Base-by-base conservation (phyloP, 2,329 filamentous ascomycete species). In the Colletotrichum scovillei region DNA sequence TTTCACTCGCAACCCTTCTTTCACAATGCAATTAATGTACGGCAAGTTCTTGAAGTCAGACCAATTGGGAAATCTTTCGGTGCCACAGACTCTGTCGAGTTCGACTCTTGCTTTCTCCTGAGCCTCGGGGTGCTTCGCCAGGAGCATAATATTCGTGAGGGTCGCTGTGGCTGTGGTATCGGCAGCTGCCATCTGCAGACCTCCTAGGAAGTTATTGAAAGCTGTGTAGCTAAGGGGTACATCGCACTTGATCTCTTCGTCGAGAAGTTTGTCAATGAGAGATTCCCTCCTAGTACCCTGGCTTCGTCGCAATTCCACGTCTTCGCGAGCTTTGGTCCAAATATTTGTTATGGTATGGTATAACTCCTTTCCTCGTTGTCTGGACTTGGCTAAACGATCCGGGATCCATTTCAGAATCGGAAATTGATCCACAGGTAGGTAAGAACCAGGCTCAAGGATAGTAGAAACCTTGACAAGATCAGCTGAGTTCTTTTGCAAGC, bases 381-480 rank as follows among this genome's bases (percentile, higher is more conserved):
- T 77, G 79, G 83, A 87, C 67, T 84, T 83, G 1, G 81, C 80
- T 58, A 85, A 82, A 2, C 86, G 52, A 0, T 87, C 79, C 0
- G 87, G 87, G 11, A 88, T 74, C 5, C 76, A 80, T 52, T 86
- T 82, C 11, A 88, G 76, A 30, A 84, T 79, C 0, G 86, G 84
- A 65, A 85, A 86, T 49, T 85, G 80, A 64, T 88, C 87, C 1
- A 88, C 84, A 0, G 87, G 86, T 0, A 87, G 86, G 0, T 85
- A 88, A 14, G 82, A 84, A 1, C 86, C 87, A 0, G 82, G 80
- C 75, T 88, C 87, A 78, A 86, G 82, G 0, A 87, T 79, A 53
- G 81, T 78, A 5, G 82, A 82, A 55, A 65, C 26, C 63, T 19
- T 46, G 3, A 9, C 19, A 24, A 8, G 5, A 14, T 16, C 14